Evolutionary conservation across 2,329 filamentous ascomycete species (phyloP).

Genomic region (Trichoderma breve): DNA sequence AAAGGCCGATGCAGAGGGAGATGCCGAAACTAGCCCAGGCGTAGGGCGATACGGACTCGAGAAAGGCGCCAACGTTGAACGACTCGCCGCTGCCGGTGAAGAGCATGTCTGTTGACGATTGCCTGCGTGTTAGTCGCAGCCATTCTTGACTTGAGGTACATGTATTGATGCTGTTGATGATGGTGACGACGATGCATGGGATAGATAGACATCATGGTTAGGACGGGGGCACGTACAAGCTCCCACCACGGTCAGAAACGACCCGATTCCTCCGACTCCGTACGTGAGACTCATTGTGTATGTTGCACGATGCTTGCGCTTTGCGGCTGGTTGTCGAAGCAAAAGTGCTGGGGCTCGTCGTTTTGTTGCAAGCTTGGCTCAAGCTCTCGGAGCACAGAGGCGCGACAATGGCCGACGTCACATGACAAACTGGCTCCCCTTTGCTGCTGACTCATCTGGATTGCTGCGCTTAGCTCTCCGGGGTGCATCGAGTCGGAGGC

Average conservation of each 20-base stretch:
- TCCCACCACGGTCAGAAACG: constrained; percentile 70
- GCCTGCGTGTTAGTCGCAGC: not conserved
- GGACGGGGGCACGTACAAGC: constrained; percentile 62
- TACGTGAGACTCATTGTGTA: constrained; percentile 68
- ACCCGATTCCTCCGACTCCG: constrained; percentile 64
- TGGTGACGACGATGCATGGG: not conserved
- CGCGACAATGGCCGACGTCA: constrained; percentile 34
- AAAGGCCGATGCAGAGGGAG: constrained; percentile 89
- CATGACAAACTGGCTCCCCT: constrained; percentile 31
- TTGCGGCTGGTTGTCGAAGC: constrained; percentile 23
- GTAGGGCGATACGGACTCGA: constrained; percentile 91
- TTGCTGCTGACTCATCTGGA: constrained; percentile 29
- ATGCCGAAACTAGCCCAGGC: constrained; percentile 92
- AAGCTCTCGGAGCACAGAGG: constrained; percentile 25
- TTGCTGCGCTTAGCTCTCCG: not conserved
- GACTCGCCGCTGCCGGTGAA: constrained; percentile 94
- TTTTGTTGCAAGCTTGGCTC: constrained; percentile 23
- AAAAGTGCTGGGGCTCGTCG: constrained; percentile 22
- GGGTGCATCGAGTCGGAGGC: constrained; percentile 7
- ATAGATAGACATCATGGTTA: too few relatives aligned
- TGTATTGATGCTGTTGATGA: not conserved
- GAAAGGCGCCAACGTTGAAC: constrained; percentile 95
- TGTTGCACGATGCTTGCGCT: constrained; percentile 29
- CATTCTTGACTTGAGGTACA: not conserved
- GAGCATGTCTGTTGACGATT: constrained; percentile 76